Evolutionary conservation across 306 rosid species (phyloP).

Genomic region (Abrus pulchellus): DNA sequence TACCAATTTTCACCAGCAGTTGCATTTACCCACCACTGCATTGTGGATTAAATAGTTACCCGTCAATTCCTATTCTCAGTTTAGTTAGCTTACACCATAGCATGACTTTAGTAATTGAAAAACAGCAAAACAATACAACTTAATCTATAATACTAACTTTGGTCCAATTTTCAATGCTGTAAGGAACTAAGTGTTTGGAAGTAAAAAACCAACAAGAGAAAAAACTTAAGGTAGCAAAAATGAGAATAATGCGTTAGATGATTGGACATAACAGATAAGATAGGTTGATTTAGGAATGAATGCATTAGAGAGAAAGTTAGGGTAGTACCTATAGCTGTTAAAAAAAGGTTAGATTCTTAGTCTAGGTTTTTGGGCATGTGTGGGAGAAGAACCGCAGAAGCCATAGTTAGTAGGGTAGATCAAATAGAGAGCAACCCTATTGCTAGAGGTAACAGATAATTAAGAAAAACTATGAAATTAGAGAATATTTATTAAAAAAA

Average conservation of each 20-base stretch:
- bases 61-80: conserved; percentile 9
- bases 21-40: conserved; percentile 45
- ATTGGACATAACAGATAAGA: neutral
- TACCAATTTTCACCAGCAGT: conserved; percentile 43
- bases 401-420: neutral
- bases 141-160: conserved; percentile 6
- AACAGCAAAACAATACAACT: conserved; percentile 23
- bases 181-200: neutral
- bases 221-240: neutral
- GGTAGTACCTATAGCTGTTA: neutral
- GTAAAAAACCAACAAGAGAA: neutral
- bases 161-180: neutral
- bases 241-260: neutral
- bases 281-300: neutral
- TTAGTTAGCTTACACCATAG: conserved; percentile 29
- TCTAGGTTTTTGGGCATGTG: neutral
- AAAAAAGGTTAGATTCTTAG: neutral
- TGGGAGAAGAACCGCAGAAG: neutral
- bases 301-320: neutral
- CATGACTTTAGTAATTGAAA: neutral
- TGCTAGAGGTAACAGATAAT: neutral
- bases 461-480: no score
- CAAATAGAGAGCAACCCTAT: neutral
- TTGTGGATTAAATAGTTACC: conserved; percentile 39
- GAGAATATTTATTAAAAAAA: no score